Evolutionary conservation across 1,284 basidiomycete species (phyloP).

Genomic region (Ganoderma leucocontextum): DNA sequence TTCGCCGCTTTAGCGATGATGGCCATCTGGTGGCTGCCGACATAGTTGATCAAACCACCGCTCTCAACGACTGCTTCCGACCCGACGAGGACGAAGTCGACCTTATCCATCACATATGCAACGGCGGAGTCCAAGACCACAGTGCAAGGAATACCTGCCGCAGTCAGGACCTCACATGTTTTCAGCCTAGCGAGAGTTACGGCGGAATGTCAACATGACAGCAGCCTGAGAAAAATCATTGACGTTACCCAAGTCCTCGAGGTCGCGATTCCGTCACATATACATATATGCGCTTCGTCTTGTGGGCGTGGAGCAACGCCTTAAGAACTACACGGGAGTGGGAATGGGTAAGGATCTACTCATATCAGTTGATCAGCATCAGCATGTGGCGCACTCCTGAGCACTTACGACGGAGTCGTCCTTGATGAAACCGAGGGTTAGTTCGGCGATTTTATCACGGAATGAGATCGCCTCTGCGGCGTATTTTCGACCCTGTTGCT

Average conservation of each 20-base stretch:
- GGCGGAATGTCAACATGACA: conserved; percentile 21
- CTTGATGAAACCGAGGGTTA: conserved; percentile 92
- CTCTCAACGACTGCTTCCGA: conserved; percentile 98
- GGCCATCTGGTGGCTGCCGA: conserved; percentile 96
- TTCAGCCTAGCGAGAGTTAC: conserved; percentile 67
- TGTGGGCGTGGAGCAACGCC: conserved; percentile 88
- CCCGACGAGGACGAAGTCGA: conserved; percentile 93
- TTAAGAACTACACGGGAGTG: conserved; percentile 97
- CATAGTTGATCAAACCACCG: conserved; percentile 88
- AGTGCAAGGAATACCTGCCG: conserved; percentile 92
- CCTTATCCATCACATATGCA: conserved; percentile 94
- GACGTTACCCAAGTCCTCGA: conserved; percentile 77
- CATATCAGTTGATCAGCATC: conserved; percentile 31
- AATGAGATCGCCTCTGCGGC: conserved; percentile 85
- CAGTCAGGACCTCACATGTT: conserved; percentile 86
- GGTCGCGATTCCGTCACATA: conserved; percentile 97
- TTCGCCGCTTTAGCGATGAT: conserved; percentile 94
- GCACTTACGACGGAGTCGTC: conserved; percentile 85
- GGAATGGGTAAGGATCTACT: conserved; percentile 92
- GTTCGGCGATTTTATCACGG: conserved; percentile 88
- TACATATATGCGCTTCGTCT: conserved; percentile 93
- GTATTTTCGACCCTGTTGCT: conserved; percentile 81
- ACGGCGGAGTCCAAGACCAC: conserved; percentile 97
- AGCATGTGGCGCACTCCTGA: conserved; percentile 13
- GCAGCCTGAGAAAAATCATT: conserved; percentile 16